Percentiles rank a stretch among this genome's conserved stretches.
Conservation (phyloP, 2,329 filamentous ascomycete genomes). For the Fusarium setosum region DNA sequence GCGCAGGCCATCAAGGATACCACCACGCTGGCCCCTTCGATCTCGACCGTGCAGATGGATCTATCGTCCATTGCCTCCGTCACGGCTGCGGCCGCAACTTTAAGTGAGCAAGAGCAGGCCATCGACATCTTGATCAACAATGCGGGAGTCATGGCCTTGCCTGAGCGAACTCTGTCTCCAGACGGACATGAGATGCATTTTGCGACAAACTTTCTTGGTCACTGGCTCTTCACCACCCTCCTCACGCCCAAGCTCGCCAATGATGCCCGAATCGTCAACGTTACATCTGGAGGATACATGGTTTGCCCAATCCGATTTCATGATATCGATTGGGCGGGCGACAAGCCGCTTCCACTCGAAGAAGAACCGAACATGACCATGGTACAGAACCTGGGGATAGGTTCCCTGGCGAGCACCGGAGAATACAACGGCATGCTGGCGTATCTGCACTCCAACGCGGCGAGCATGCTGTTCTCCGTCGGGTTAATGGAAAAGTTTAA, state of each 20-base stretch:
- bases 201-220: not conserved
- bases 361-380: not conserved
- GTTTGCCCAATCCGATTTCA: not conserved
- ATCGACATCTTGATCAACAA: conserved; percentile 1
- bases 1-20: not conserved
- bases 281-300: not conserved
- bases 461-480: not conserved
- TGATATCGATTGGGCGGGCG: not conserved
- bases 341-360: not conserved
- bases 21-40: not conserved
- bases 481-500: not conserved
- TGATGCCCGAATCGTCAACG: not conserved
- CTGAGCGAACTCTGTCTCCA: not conserved
- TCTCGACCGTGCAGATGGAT: not conserved
- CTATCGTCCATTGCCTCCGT: not conserved
- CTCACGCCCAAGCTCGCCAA: not conserved
- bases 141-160: not conserved
- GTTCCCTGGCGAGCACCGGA: not conserved
- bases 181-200: not conserved
- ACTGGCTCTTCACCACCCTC: not conserved
- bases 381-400: not conserved
- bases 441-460: not conserved
- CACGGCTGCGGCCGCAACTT: not conserved
- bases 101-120: not conserved
- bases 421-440: conserved; percentile 1